Percentiles rank a stretch among this genome's conserved stretches.
Conservation (phyloP, 495 filamentous ascomycete genomes). For the Aspergillus asperescens region DNA sequence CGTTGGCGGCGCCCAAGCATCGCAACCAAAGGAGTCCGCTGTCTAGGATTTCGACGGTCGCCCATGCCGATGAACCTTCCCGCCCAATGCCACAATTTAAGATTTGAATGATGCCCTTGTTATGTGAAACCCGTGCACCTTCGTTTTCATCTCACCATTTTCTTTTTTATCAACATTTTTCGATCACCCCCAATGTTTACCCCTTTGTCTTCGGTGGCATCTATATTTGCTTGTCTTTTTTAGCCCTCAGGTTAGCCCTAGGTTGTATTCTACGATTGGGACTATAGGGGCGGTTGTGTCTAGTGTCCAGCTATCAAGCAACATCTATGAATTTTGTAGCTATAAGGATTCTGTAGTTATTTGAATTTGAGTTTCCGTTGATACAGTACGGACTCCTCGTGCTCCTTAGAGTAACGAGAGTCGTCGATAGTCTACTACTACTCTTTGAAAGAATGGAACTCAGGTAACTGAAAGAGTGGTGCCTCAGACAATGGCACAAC, state of each 20-base stretch:
- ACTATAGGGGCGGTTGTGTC: conserved; percentile 10
- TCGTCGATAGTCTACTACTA: too few relatives aligned
- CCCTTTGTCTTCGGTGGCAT: conserved; percentile 9
- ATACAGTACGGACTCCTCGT: too few relatives aligned
- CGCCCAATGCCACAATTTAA: conserved; percentile 1
- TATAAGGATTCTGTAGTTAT: background rate
- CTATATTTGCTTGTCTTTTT: conserved; percentile 13
- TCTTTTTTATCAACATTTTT: background rate
- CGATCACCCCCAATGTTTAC: background rate
- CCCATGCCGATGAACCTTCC: background rate
- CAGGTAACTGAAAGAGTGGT: background rate
- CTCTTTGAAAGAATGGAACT: too few relatives aligned
- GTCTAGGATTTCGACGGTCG: conserved; percentile 20
- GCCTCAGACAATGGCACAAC: background rate
- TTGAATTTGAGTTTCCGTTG: background rate
- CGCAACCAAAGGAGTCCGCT: conserved; percentile 35
- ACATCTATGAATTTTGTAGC: background rate
- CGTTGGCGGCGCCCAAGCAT: conserved; percentile 27
- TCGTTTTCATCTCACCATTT: conserved; percentile 10
- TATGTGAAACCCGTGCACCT: conserved; percentile 9
- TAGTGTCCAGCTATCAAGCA: background rate
- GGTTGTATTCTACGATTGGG: conserved; percentile 18
- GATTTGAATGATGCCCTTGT: conserved; percentile 10
- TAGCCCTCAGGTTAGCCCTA: conserved; percentile 11
- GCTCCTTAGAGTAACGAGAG: too few relatives aligned